A percentile compares a stretch with the other conserved stretches of the same genome.
These are phyloP conservation scores for Pythium volutum DNA, from an alignment of 352 stramenopile species.

Conservation along the genomic window DNA sequence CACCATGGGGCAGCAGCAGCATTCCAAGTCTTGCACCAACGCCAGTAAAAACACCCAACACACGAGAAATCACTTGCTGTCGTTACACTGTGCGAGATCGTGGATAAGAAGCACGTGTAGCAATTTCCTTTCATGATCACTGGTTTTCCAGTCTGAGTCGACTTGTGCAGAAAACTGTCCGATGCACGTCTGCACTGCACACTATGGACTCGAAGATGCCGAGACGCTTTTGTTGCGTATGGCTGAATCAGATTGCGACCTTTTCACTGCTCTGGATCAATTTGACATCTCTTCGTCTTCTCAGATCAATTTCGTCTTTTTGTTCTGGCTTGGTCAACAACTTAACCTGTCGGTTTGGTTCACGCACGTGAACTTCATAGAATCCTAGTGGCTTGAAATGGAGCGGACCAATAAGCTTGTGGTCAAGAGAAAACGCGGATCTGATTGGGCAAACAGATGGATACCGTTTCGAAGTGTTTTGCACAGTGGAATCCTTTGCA, in stretches of 20 bases:
- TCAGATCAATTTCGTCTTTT: neutral
- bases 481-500: slow-evolving; percentile 12
- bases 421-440: neutral
- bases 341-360: neutral
- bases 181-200: too few species aligned
- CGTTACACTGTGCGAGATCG: too few species aligned
- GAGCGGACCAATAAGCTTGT: slow-evolving; percentile 7
- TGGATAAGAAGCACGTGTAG: neutral
- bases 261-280: neutral
- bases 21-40: too few species aligned
- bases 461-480: slow-evolving; percentile 8
- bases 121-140: neutral
- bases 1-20: too few species aligned
- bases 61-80: too few species aligned
- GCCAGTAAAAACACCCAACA: too few species aligned
- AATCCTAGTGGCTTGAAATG: neutral
- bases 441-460: slow-evolving; percentile 30
- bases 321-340: slow-evolving; percentile 4
- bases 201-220: too few species aligned
- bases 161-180: neutral
- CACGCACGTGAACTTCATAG: neutral
- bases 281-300: slow-evolving; percentile 1
- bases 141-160: neutral
- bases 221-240: too few species aligned
- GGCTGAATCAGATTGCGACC: too few species aligned